Conservation (phyloP, 805 yeast genomes). For the Candida germanica region DNA sequence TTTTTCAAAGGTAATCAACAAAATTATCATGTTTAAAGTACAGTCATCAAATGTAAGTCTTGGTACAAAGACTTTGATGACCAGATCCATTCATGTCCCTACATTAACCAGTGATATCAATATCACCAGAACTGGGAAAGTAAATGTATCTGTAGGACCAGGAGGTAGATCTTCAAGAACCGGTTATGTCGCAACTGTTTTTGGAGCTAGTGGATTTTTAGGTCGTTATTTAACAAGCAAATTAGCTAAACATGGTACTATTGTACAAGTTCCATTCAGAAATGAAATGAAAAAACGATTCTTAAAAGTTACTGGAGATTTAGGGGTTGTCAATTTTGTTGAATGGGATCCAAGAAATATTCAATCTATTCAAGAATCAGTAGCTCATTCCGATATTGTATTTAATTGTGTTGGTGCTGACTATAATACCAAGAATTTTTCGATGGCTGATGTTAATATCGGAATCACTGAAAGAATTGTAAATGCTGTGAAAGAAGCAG, state of each 20-base stretch:
- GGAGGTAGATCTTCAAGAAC: conserved; percentile 86
- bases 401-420: conserved; percentile 77
- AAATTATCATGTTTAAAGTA: too few relatives aligned
- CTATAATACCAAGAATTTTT: conserved; percentile 72
- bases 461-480: conserved; percentile 78
- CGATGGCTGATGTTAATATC: conserved; percentile 79
- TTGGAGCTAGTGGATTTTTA: conserved; percentile 77
- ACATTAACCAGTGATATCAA: conserved; percentile 57
- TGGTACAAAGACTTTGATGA: too few relatives aligned
- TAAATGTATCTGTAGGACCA: conserved; percentile 64
- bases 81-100: conserved; percentile 38
- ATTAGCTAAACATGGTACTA: conserved; percentile 79
- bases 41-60: too few relatives aligned
- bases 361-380: conserved; percentile 70
- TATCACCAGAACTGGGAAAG: conserved; percentile 73
- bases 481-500: conserved; percentile 62
- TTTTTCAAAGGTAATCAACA: conserved; percentile 11
- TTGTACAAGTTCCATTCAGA: conserved; percentile 73
- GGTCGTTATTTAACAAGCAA: conserved; percentile 71
- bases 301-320: conserved; percentile 78
- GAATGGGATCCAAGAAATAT: conserved; percentile 81
- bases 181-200: conserved; percentile 85
- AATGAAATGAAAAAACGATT: conserved; percentile 76
- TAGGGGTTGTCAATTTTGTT: conserved; percentile 81
- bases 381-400: conserved; percentile 79